Percentiles rank a stretch among this genome's conserved stretches.
phyloP scores from a whole-genome alignment of 73 alveolate genomes.

The Effrenium voratum region DNA sequence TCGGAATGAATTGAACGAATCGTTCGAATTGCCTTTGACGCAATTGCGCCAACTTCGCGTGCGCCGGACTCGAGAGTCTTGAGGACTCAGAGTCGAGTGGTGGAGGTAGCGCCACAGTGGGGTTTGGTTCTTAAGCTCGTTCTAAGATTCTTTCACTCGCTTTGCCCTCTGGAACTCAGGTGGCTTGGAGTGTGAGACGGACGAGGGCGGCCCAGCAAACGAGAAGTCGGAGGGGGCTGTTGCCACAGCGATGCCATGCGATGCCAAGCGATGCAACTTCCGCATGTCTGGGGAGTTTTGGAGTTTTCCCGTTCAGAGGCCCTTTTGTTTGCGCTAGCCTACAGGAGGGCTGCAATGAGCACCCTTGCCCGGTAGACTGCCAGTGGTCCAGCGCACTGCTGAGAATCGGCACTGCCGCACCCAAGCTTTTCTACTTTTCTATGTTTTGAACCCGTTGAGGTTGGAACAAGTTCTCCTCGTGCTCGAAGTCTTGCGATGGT shows the following conservation, averaged over 20 bases:
- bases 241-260: no score
- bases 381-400: constrained; percentile 52
- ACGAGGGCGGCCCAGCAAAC: constrained; percentile 44
- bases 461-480: constrained; percentile 72
- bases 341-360: constrained; percentile 89
- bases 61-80: no score
- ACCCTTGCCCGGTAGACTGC: constrained; percentile 88
- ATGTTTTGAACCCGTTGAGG: background rate
- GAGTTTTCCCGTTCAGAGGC: background rate
- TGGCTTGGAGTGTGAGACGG: constrained; percentile 92
- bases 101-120: constrained; percentile 74
- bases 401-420: background rate
- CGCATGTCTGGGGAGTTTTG: background rate
- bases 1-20: no score
- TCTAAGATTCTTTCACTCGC: background rate
- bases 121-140: background rate
- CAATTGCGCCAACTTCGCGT: no score
- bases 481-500: constrained; percentile 76
- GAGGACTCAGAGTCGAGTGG: constrained; percentile 77
- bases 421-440: background rate
- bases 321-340: background rate
- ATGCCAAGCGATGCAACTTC: background rate
- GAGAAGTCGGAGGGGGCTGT: constrained; percentile 55
- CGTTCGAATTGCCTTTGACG: no score
- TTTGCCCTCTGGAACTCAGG: background rate